phyloP scores from a whole-genome alignment of 768 basidiomycete species.

The Clathrus columnatus region DNA sequence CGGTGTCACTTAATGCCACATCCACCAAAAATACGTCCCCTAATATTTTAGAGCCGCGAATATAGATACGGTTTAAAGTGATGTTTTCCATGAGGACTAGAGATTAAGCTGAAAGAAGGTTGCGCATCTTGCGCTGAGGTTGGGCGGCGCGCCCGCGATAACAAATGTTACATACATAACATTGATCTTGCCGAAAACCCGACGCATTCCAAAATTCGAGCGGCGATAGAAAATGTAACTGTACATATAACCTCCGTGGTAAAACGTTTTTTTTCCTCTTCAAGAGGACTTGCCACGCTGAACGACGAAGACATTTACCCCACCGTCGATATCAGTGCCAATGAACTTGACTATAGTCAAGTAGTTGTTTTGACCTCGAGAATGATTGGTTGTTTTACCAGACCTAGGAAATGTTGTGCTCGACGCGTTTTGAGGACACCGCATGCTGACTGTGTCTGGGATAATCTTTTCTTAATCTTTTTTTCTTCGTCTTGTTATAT shows the following conservation, averaged over 20 bases:
- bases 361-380: constrained; percentile 27
- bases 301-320: not conserved
- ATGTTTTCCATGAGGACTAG: too few species aligned
- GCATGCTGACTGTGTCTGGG: constrained; percentile 40
- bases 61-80: not conserved
- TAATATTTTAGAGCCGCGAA: not conserved
- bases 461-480: too few species aligned
- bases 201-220: too few species aligned
- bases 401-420: constrained; percentile 42
- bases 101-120: too few species aligned
- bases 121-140: too few species aligned
- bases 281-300: not conserved
- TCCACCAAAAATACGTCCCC: not conserved
- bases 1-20: not conserved
- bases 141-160: too few species aligned
- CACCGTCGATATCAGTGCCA: not conserved
- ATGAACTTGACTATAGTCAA: not conserved
- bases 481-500: too few species aligned
- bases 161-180: too few species aligned
- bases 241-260: too few species aligned
- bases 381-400: constrained; percentile 24
- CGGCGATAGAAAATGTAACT: too few species aligned
- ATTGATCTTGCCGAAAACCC: too few species aligned
- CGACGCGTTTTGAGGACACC: constrained; percentile 26
- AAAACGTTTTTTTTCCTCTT: not conserved